Conservation (phyloP, 2,329 filamentous ascomycete species). For the Plectosphaerella plurivora region DNA sequence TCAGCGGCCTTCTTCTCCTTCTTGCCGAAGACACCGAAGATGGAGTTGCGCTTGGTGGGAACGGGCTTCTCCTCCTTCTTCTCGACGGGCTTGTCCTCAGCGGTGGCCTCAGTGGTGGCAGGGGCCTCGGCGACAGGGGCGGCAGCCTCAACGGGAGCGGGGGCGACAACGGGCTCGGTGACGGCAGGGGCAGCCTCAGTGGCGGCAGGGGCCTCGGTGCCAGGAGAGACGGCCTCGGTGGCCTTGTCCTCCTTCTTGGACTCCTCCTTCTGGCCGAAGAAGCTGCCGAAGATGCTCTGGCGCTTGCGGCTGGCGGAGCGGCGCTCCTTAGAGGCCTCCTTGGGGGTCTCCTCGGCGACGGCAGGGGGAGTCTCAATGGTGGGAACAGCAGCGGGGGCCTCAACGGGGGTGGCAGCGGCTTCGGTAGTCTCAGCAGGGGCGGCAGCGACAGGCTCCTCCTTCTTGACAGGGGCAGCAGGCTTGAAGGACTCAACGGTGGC, state of each 20-base stretch:
- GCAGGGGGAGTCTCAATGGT: conserved; percentile 4
- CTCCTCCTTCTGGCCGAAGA: conserved; percentile 53
- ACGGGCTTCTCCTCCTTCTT: conserved; percentile 34
- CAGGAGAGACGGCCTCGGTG: conserved; percentile 25
- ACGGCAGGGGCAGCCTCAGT: conserved; percentile 32
- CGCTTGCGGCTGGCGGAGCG: conserved; percentile 64
- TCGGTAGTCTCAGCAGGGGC: conserved; percentile 25
- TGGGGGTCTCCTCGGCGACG: conserved; percentile 29
- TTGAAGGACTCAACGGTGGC: conserved; percentile 68
- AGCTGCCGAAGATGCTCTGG: conserved; percentile 56
- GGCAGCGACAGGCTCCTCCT: conserved; percentile 42
- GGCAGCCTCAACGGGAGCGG: conserved; percentile 18
- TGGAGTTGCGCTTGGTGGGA: conserved; percentile 51
- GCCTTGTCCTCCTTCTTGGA: conserved; percentile 34
- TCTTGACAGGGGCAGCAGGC: conserved; percentile 36
- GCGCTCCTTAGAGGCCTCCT: conserved; percentile 47
- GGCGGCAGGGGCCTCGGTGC: conserved; percentile 24
- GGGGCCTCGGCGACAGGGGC: conserved; percentile 23
- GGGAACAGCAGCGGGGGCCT: conserved; percentile 21
- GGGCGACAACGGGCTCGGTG: conserved; percentile 10
- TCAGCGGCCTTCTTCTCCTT: conserved; percentile 58
- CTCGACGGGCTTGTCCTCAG: conserved; percentile 29
- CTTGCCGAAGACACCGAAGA: conserved; percentile 48
- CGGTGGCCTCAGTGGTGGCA: conserved; percentile 21
- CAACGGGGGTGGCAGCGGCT: conserved; percentile 20